Base-by-base conservation (phyloP, 306 rosid genomes). In the Spatholobus suberectus region DNA sequence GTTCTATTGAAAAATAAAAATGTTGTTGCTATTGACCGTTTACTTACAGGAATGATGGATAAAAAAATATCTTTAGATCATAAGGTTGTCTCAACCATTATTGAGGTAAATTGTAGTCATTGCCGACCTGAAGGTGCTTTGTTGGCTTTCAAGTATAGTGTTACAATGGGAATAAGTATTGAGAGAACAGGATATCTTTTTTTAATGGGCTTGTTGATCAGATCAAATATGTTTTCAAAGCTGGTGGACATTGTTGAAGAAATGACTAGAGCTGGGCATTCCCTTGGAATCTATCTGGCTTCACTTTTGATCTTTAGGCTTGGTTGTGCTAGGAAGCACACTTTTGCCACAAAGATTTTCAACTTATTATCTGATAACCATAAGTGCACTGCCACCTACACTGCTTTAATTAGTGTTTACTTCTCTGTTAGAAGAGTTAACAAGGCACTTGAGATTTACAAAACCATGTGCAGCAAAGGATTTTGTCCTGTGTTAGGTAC, bases 381-480 rank as follows among this genome's bases (percentile, higher is more conserved):
- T 61, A 91, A 89, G 88, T 89, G 94, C 81, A 81, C 86, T 40
- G 89, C 94, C 74, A 87, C 97, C 80, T 94, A 89, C 84, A 94
- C 96, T 80, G 90, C 97, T 86, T 81, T 94, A 84, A 88, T 91
- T 20, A 88, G 89, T 49, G 91, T 67, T 70, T 92, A 90, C 81
- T 89, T 90, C 82, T 87, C 88, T 51, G 89, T 87, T 79, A 90
- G 90, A 73, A 90, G 89, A 81, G 87, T 82, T 85, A 86, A 84
- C 34, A 85, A 84, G 83, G 96, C 92, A 49, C 97, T 92, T 57
- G 79, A 84, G 84, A 83, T 87, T 77, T 90, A 75, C 51, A 57
- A 86, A 77, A 85, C 15, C 54, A 91, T 94, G 98, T 74, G 82
- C 66, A 82, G 65, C 21, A 82, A 86, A 65, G 89, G 92, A 79